Evolutionary conservation across 148 eudicot genomes (phyloP), one percentile per base, ranked within the genome.

Genomic region (Diospyros lotus): DNA sequence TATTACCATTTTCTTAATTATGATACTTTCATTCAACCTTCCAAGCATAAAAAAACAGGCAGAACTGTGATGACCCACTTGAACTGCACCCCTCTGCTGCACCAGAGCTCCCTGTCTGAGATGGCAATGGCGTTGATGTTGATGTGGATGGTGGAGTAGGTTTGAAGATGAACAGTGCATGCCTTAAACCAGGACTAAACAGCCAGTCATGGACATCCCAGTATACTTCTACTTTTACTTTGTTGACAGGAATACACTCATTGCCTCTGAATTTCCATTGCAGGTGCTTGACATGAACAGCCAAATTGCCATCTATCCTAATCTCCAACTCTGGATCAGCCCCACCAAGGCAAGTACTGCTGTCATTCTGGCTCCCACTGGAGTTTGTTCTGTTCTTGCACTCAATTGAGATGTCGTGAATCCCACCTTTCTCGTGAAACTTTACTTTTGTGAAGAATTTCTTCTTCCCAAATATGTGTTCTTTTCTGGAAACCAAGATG

Each of bases 131-230:
- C 3, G 68, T 66, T 4, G 80, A 56, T 38, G 84, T 74, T 40
- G 78, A 69, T 39, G 75, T 55, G 3, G 85, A 17, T 17, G 65
- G 17, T 10, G 82, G 41, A 65, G 59, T 83, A 2, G 90, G 89
- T 77, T 90, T 92, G 76, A 94, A 87, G 73, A 94, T 82, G 82
- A 94, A 94, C 86, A 94, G 79, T 0, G 91, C 98, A 63, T 92
- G 90, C 75, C 97, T 84, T 48, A 90, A 83, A 50, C 97, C 94
- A 43, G 91, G 88, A 70, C 91, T 89, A 64, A 94, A 94, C 3
- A 94, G 80, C 98, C 98, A 94, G 66, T 92, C 97, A 85, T 94
- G 98, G 61, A 94, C 91, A 84, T 94, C 98, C 95, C 96, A 94
- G 69, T 82, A 94, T 28, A 92, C 92, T 73, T 94, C 98, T 2